Percentiles rank a stretch among this genome's conserved stretches.
Conservation (phyloP, 768 basidiomycete species). For the Xerocomus brunneocitrinus region DNA sequence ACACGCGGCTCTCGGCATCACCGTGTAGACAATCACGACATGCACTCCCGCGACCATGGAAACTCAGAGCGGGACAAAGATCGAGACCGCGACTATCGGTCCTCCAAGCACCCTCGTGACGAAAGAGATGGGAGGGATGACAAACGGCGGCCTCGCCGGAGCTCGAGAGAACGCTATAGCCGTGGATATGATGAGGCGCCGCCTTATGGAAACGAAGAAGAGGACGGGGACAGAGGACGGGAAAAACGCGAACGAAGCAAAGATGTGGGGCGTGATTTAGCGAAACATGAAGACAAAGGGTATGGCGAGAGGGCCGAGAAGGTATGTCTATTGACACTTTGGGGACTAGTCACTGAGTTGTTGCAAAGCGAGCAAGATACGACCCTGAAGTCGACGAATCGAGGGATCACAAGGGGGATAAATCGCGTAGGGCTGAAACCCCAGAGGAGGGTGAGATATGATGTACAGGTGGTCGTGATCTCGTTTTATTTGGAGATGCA, state of each 20-base stretch:
- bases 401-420: slow-evolving; percentile 38
- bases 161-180: slow-evolving; percentile 33
- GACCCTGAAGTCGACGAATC: slow-evolving; percentile 44
- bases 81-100: slow-evolving; percentile 39
- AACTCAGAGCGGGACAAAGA: slow-evolving; percentile 34
- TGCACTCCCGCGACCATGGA: slow-evolving; percentile 33
- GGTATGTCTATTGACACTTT: slow-evolving; percentile 35
- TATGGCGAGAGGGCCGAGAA: slow-evolving; percentile 61
- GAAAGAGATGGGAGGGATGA: slow-evolving; percentile 54
- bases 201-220: slow-evolving; percentile 37
- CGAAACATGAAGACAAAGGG: slow-evolving; percentile 42
- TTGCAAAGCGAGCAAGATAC: slow-evolving; percentile 48
- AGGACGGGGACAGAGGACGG: slow-evolving; percentile 25
- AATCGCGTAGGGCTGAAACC: slow-evolving; percentile 57
- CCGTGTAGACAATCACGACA: slow-evolving; percentile 32
- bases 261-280: slow-evolving; percentile 32
- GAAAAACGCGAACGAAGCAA: slow-evolving; percentile 49
- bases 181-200: slow-evolving; percentile 51
- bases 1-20: slow-evolving; percentile 31
- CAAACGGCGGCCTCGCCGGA: slow-evolving; percentile 39
- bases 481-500: background rate
- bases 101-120: slow-evolving; percentile 48
- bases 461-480: slow-evolving; percentile 10
- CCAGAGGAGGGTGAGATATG: slow-evolving; percentile 89
- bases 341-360: slow-evolving; percentile 9